Evolutionary conservation across 2,329 filamentous ascomycete genomes (phyloP), one percentile per base, ranked within the genome.

Genomic region (Ascochyta pisi): DNA sequence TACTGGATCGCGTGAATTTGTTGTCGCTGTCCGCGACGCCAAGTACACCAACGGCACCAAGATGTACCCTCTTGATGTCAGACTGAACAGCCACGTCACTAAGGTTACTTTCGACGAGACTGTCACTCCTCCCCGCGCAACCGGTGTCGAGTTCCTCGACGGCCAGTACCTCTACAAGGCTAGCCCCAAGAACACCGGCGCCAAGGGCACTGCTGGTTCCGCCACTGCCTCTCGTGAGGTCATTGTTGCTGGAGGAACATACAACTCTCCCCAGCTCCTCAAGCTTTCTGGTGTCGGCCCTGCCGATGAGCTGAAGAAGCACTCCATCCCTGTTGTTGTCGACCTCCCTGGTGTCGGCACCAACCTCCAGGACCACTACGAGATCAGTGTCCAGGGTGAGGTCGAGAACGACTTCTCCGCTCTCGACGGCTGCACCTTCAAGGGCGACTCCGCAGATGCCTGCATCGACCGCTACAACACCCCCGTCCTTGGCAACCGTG

Each of bases 41-140:
- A 76, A 76, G 57, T 79, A 81, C 65, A 54, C 63, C 3, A 77
- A 85, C 55, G 84, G 84, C 27, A 78, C 76, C 37, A 81, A 81
- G 66, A 81, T 75, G 59, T 86, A 86, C 67, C 82, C 80, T 39
- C 80, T 88, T 1, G 83, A 86, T 55, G 77, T 88, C 49, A 77
- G 79, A 41, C 78, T 82, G 2, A 89, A 89, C 74, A 85, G 82
- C 33, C 76, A 90, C 43, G 89, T 85, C 58, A 87, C 88, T 48
- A 88, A 87, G 71, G 75, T 92, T 71, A 78, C 79, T 34, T 89
- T 88, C 62, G 87, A 89, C 34, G 83, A 86, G 3, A 86, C 85
- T 68, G 84, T 82, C 16, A 69, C 77, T n/a, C 82, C 83, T 46
- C 79, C 82, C 60, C 87, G 67, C 27, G 78, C 78, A 1, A 75